Conservation (phyloP, 805 yeast species). For the Blastobotrys chiropterorum region DNA sequence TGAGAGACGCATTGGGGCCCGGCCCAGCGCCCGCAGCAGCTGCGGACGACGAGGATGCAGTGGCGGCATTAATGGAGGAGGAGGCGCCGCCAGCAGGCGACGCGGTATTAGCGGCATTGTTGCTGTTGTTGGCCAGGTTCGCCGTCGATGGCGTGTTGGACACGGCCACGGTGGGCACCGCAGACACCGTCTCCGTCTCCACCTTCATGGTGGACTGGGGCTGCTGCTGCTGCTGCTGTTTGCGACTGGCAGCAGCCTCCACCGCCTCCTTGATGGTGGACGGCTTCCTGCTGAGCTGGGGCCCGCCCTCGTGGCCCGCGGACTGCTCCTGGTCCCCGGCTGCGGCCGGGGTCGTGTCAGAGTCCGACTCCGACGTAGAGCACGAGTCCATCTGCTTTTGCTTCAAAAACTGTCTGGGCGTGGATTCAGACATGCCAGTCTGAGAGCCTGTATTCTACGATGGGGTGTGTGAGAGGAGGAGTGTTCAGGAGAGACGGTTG, state of each 20-base stretch:
- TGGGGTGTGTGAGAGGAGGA: background rate
- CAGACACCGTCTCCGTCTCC: slow-evolving; percentile 57
- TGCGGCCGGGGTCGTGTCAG: background rate
- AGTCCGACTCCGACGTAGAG: background rate
- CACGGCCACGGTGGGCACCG: slow-evolving; percentile 36
- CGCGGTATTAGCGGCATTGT: slow-evolving; percentile 7
- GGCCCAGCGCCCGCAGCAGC: no score
- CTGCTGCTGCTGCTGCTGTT: background rate
- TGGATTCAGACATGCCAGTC: background rate
- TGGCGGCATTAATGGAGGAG: background rate
- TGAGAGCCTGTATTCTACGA: background rate
- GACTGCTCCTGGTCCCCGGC: background rate
- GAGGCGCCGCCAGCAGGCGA: background rate
- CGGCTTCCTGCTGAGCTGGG: slow-evolving; percentile 1
- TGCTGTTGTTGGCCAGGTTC: background rate
- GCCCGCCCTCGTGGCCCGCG: background rate
- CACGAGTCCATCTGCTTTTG: background rate
- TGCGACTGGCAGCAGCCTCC: background rate
- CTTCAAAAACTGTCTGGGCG: background rate
- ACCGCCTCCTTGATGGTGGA: background rate
- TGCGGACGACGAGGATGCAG: slow-evolving; percentile 11
- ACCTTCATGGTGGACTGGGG: slow-evolving; percentile 39
- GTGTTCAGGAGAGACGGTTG: background rate
- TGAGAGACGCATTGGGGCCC: no score
- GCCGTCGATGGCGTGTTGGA: slow-evolving; percentile 3